These are phyloP conservation scores for Dipteronia dyeriana DNA, from an alignment of 345 rosid species.

Conservation along the genomic window DNA sequence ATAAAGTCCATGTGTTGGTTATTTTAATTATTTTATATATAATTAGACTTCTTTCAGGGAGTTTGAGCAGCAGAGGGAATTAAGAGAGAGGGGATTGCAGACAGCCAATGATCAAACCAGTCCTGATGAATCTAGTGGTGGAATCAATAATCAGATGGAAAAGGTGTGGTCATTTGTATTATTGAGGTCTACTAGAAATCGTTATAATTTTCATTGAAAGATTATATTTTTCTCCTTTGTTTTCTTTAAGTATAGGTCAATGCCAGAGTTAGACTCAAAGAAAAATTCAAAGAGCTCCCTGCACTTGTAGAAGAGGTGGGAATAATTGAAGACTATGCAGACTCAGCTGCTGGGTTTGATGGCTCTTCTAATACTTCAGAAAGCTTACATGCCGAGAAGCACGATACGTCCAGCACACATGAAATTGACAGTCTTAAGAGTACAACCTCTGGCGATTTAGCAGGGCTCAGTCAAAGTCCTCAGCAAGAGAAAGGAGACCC, in stretches of 20 bases:
- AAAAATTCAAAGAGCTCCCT: constrained; percentile 51
- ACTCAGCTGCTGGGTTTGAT: constrained; percentile 74
- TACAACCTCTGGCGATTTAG: constrained; percentile 70
- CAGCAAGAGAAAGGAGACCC: constrained; percentile 55
- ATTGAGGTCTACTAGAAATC: not conserved
- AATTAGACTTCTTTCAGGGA: constrained; percentile 51
- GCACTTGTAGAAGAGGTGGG: constrained; percentile 50
- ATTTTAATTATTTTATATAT: constrained; percentile 17
- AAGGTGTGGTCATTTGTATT: constrained; percentile 48
- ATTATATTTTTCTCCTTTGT: constrained; percentile 1
- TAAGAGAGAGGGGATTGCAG: constrained; percentile 79
- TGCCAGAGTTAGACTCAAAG: constrained; percentile 60
- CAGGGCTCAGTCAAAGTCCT: constrained; percentile 61
- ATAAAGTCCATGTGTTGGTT: constrained; percentile 17
- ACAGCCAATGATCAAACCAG: constrained; percentile 53
- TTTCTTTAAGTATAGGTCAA: constrained; percentile 45
- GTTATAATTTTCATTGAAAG: not conserved
- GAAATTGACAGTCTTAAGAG: constrained; percentile 82
- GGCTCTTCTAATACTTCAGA: constrained; percentile 88
- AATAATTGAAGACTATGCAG: constrained; percentile 53
- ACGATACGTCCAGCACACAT: constrained; percentile 67
- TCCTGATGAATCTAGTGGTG: constrained; percentile 58
- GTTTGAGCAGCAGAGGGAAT: constrained; percentile 97
- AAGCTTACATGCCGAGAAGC: constrained; percentile 80
- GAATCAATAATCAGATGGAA: constrained; percentile 54